These are phyloP conservation scores for Jacaranda mimosifolia DNA, from an alignment of 257 asterid species.

Conservation along the genomic window DNA sequence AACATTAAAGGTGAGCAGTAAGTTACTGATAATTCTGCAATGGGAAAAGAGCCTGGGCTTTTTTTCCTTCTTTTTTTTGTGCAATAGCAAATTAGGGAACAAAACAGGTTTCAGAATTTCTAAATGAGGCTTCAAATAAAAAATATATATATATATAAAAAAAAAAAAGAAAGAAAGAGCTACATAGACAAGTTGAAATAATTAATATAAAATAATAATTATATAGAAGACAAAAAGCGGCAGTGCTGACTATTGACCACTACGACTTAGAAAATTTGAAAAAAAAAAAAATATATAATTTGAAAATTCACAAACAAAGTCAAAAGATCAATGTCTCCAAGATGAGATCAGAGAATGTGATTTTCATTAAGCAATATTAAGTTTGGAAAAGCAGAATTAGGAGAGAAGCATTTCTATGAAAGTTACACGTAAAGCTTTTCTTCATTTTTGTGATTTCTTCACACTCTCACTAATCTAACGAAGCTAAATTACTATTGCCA, in stretches of 20 bases:
- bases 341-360: neutral
- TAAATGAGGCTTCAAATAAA: neutral
- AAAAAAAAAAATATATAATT: neutral
- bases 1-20: conserved; percentile 5
- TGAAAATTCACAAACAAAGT: neutral
- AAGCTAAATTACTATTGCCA: neutral
- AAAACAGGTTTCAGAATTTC: neutral
- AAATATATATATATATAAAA: too few species aligned
- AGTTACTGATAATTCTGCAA: conserved; percentile 11
- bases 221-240: too few species aligned
- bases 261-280: too few species aligned
- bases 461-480: neutral
- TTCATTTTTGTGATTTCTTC: conserved; percentile 2
- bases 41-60: neutral
- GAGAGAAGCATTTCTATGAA: neutral
- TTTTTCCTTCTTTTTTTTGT: too few species aligned
- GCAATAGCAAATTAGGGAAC: neutral
- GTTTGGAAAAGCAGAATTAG: neutral
- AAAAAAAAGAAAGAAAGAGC: too few species aligned
- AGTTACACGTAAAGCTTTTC: neutral
- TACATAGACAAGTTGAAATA: too few species aligned
- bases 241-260: too few species aligned
- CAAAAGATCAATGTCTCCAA: neutral
- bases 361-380: neutral
- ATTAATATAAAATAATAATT: too few species aligned